These are phyloP conservation scores for Silybum marianum DNA, from an alignment of 129 eudicot species.

Conservation along the genomic window DNA sequence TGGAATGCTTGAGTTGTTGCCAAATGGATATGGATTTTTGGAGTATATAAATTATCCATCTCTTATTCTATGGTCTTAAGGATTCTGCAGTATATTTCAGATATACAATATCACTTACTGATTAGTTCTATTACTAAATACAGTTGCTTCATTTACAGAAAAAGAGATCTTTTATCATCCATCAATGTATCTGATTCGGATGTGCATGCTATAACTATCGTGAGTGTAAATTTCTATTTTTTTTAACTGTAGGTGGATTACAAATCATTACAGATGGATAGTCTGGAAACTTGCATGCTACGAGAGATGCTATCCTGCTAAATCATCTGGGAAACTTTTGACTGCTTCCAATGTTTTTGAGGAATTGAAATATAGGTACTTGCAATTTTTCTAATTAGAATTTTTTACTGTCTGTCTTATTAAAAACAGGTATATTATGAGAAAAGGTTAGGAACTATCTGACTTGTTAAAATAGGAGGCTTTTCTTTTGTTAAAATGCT, in stretches of 20 bases:
- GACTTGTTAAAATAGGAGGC: background rate
- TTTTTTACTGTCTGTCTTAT: background rate
- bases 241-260: constrained; percentile 62
- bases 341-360: constrained; percentile 73
- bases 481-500: constrained; percentile 1
- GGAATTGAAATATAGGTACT: constrained; percentile 81
- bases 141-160: background rate
- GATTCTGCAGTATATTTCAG: background rate
- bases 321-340: constrained; percentile 56
- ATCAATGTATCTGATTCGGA: constrained; percentile 3
- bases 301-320: constrained; percentile 75
- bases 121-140: background rate
- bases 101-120: background rate
- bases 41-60: background rate
- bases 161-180: constrained; percentile 5
- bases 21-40: background rate
- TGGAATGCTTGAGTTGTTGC: background rate
- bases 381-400: background rate
- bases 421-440: background rate
- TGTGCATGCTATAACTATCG: background rate
- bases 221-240: background rate
- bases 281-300: constrained; percentile 97
- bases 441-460: background rate
- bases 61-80: background rate
- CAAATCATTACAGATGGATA: constrained; percentile 95